Base-by-base conservation (phyloP, 177 flowering plant genomes). In the Tripterygium wilfordii region DNA sequence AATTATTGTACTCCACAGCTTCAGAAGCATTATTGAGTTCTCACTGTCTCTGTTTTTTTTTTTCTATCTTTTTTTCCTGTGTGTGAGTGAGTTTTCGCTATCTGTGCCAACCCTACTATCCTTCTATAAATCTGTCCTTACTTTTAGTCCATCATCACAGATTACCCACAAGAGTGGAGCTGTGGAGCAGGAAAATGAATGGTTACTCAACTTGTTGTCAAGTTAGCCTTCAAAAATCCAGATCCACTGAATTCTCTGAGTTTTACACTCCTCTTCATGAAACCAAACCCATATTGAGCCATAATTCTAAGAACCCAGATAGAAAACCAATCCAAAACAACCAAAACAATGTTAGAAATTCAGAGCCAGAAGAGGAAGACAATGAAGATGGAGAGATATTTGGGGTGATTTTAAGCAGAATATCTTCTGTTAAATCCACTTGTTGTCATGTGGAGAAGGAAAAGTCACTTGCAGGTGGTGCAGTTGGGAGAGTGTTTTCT, bases 341-440 rank as follows among this genome's bases (percentile, higher is more conserved):
- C n/a, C 5, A 10, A n/a, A 1, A 2, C 19, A 36, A 2, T 3
- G 3, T 15, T 36, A n/a, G n/a, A n/a, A n/a, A n/a, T 16, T 20
- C 39, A 16, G 39, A n/a, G 20, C 4, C 15, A 36, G 39, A 7
- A 36, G 4, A 36, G 19, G 39, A 36, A 36, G 39, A 36, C n/a
- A n/a, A n/a, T 2, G 39, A 36, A 20, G 39, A 4, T 36, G 39
- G 39, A 15, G 39, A 36, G 39, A 16, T n/a, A 36, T 36, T 36
- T 36, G 39, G 39, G 39, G 39, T n/a, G 39, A 36, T 36, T 26
- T 49, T 17, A 7, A 8, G 21, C 15, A 35, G 14, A 5, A 36
- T 14, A n/a, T 20, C 8, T 25, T 4, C 14, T 3, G 16, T 19
- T 15, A 23, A 22, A 1, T 23, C 33, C 8, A 22, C 21, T n/a